Percentiles rank a stretch among this genome's conserved stretches.
Evolutionary conservation across 2,329 filamentous ascomycete species (phyloP).

Genomic region (Xylaria sp.): DNA sequence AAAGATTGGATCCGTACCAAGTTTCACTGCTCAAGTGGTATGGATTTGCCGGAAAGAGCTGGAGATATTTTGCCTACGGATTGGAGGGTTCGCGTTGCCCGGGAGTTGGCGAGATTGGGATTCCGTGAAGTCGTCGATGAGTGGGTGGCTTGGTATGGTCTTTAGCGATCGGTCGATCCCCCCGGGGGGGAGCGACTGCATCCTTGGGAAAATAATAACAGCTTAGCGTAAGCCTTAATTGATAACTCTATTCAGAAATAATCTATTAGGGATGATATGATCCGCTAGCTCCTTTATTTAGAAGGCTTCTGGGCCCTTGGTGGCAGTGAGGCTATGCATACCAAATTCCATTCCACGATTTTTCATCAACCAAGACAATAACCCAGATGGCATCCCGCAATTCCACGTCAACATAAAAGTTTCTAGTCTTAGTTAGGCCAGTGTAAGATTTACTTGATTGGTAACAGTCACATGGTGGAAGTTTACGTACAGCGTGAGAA

Average conservation of each 20-base stretch:
- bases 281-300: constrained; percentile 9
- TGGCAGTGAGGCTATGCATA: constrained; percentile 10
- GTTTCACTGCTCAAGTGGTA: constrained; percentile 18
- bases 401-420: not conserved
- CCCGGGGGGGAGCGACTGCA: constrained; percentile 8
- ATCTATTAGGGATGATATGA: constrained; percentile 6
- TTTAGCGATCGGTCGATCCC: constrained; percentile 15
- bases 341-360: constrained; percentile 2
- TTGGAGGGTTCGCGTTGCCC: constrained; percentile 18
- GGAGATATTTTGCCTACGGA: constrained; percentile 9
- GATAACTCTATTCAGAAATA: constrained; percentile 4
- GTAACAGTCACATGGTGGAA: not conserved
- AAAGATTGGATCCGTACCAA: constrained; percentile 22
- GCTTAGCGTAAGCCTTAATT: constrained; percentile 13
- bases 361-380: not conserved
- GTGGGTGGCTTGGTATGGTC: constrained; percentile 6
- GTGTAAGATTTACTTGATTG: not conserved
- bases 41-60: constrained; percentile 17
- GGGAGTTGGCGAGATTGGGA: constrained; percentile 11
- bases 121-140: constrained; percentile 11
- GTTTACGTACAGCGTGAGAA: not conserved
- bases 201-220: constrained; percentile 14
- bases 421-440: not conserved
- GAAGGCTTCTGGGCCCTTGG: constrained; percentile 10
- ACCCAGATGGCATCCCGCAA: not conserved